These are phyloP conservation scores for Aspergillus floridensis DNA, from an alignment of 2,329 filamentous ascomycete species.

Conservation along the genomic window DNA sequence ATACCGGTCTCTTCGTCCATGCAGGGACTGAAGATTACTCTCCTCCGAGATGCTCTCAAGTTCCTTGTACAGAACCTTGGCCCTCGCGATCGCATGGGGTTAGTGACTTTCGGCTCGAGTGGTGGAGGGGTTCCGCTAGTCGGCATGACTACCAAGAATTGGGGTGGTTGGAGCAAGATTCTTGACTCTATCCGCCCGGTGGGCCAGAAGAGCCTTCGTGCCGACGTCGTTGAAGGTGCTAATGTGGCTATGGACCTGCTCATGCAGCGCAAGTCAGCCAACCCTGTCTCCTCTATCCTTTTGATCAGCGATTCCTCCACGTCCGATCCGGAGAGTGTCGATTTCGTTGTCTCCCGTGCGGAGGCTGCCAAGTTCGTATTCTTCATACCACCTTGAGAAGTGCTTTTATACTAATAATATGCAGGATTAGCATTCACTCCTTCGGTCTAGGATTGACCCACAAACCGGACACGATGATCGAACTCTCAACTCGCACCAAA, in stretches of 20 bases:
- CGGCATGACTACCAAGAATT: constrained; percentile 96
- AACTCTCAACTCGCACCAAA: constrained; percentile 91
- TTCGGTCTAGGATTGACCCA: constrained; percentile 96
- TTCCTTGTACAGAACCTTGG: constrained; percentile 90
- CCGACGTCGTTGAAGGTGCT: constrained; percentile 94
- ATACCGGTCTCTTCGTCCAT: constrained; percentile 97
- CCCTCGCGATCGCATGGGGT: constrained; percentile 90
- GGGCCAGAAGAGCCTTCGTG: constrained; percentile 92
- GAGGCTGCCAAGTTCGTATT: constrained; percentile 86
- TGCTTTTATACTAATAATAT: constrained; percentile 22
- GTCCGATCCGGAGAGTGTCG: constrained; percentile 89
- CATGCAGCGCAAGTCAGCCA: constrained; percentile 96
- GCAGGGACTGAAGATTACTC: constrained; percentile 98
- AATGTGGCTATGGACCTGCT: constrained; percentile 98
- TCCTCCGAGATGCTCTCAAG: constrained; percentile 84
- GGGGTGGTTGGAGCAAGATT: constrained; percentile 86
- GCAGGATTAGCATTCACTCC: constrained; percentile 86
- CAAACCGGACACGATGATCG: constrained; percentile 98
- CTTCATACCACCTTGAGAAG: not conserved
- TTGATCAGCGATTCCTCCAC: constrained; percentile 97
- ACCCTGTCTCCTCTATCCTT: constrained; percentile 91
- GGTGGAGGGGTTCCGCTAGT: constrained; percentile 90
- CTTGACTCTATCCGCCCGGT: constrained; percentile 86
- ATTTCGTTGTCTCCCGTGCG: constrained; percentile 94
- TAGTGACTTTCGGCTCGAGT: constrained; percentile 95